A percentile compares a stretch with the other conserved stretches of the same genome.
phyloP scores from a whole-genome alignment of 768 basidiomycete genomes.

The Clavulina sp. region DNA sequence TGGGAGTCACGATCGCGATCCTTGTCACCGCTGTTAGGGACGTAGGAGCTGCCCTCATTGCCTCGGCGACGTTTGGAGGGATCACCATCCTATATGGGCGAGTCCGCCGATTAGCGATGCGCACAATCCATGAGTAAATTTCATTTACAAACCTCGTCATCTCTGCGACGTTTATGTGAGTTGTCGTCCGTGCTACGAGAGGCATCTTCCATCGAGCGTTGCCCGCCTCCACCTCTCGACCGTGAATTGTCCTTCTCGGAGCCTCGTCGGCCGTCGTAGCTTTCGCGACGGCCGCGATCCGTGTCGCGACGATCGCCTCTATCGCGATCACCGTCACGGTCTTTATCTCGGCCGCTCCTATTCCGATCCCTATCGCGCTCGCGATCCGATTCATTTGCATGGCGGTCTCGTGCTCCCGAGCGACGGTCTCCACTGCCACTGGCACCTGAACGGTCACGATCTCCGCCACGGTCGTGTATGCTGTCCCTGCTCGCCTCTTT shows the following conservation, averaged over 20 bases:
- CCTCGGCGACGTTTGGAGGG: slow-evolving; percentile 6
- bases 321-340: slow-evolving; percentile 4
- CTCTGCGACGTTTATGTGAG: slow-evolving; percentile 10
- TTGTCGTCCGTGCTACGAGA: background rate
- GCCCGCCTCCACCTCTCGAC: background rate
- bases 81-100: slow-evolving; percentile 6
- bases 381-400: slow-evolving; percentile 4
- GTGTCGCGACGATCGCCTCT: slow-evolving; percentile 1
- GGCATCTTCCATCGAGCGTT: background rate
- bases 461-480: background rate
- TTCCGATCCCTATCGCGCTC: slow-evolving; percentile 10
- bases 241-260: slow-evolving; percentile 1
- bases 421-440: background rate
- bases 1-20: slow-evolving; percentile 5
- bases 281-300: background rate
- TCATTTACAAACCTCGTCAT: slow-evolving; percentile 3
- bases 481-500: background rate
- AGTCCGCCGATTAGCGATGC: too few species aligned
- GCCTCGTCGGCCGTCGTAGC: slow-evolving; percentile 3
- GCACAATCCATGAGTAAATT: background rate
- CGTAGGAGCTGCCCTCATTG: slow-evolving; percentile 1
- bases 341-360: slow-evolving; percentile 1
- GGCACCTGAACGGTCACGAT: background rate
- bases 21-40: background rate
- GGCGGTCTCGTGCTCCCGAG: background rate